Conservation (phyloP, 2,329 filamentous ascomycete genomes). For the Cladosporium sp. region DNA sequence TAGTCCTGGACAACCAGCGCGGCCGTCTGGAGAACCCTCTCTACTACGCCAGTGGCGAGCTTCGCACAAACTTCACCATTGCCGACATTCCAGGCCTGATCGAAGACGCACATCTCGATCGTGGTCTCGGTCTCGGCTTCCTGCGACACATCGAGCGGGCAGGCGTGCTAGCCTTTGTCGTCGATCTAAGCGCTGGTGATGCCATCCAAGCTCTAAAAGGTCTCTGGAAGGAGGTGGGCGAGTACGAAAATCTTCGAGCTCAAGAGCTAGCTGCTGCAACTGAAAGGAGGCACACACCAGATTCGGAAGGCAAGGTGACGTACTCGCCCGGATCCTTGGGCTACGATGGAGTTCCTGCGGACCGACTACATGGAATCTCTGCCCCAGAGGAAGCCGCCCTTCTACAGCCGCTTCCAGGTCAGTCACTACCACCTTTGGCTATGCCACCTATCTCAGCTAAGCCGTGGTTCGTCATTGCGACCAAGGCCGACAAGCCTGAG, state of each 20-base stretch:
- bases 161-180: conserved; percentile 85
- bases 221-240: conserved; percentile 84
- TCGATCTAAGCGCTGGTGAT: conserved; percentile 77
- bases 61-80: conserved; percentile 79
- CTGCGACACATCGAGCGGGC: conserved; percentile 92
- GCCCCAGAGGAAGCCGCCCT: conserved; percentile 21
- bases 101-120: conserved; percentile 86
- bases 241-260: conserved; percentile 79
- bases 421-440: conserved; percentile 42
- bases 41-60: conserved; percentile 38
- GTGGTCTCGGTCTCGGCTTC: conserved; percentile 85
- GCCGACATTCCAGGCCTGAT: conserved; percentile 95
- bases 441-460: conserved; percentile 80
- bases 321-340: conserved; percentile 38
- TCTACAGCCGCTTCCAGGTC: conserved; percentile 21
- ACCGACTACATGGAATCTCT: conserved; percentile 11
- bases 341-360: neutral
- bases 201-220: conserved; percentile 73
- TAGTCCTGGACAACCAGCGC: conserved; percentile 82
- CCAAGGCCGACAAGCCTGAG: conserved; percentile 78
- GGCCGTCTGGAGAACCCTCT: conserved; percentile 48
- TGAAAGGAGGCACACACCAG: conserved; percentile 52
- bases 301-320: conserved; percentile 38
- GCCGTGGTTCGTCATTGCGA: conserved; percentile 94
- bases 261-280: conserved; percentile 63